Evolutionary conservation across 2,329 filamentous ascomycete genomes (phyloP).

Genomic region (Trichoderma simmonsii): DNA sequence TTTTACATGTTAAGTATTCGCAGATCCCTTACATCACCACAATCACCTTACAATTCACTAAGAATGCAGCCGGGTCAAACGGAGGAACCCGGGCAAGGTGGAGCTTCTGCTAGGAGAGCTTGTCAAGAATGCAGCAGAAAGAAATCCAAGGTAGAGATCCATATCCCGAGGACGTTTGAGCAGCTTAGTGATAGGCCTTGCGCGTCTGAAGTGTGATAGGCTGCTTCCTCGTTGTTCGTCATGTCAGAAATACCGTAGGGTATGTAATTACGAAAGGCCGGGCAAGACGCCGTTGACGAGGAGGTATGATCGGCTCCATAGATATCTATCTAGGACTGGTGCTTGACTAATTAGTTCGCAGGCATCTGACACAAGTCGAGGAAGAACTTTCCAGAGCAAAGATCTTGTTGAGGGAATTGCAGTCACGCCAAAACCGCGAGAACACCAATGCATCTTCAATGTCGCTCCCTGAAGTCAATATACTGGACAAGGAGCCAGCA

Average conservation of each 20-base stretch:
- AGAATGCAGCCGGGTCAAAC: not conserved
- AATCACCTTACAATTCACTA: not conserved
- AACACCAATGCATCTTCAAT: not conserved
- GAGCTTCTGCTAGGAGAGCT: not conserved
- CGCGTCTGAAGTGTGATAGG: not conserved
- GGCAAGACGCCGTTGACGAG: not conserved
- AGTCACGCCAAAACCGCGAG: not conserved
- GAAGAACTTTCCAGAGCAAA: not conserved
- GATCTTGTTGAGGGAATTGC: not conserved
- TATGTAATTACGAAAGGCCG: not conserved
- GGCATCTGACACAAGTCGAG: not conserved
- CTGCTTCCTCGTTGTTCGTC: not conserved
- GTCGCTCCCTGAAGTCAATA: not conserved
- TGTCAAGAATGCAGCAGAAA: not conserved
- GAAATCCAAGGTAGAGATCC: not conserved
- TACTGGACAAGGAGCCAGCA: not conserved
- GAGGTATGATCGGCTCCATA: not conserved
- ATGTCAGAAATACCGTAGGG: not conserved
- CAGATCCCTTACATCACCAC: not conserved
- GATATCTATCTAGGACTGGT: not conserved
- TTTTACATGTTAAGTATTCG: not conserved
- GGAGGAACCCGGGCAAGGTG: not conserved
- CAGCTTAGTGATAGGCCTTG: not conserved
- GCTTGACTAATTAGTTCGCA: not conserved
- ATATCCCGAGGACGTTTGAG: not conserved